Conservation (phyloP, 106 monocot species). For the Acanthochlamys bracteata region DNA sequence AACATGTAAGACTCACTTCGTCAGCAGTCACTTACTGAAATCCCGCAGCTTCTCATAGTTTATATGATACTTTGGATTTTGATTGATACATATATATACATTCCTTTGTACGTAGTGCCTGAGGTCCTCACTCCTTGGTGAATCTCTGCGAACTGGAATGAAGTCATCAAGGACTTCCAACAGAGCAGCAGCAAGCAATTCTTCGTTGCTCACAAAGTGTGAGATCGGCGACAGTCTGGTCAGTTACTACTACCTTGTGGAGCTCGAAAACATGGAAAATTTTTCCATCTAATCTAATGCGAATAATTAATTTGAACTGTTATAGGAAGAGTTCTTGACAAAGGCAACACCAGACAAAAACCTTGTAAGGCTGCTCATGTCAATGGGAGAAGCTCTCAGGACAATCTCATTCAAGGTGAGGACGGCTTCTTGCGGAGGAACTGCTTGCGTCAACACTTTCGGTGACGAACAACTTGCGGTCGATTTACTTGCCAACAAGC, state of each 20-base stretch:
- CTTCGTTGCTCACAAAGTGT: constrained; percentile 53
- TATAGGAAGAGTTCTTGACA: constrained; percentile 86
- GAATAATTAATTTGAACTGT: too few relatives aligned
- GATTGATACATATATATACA: neutral
- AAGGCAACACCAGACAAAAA: constrained; percentile 92
- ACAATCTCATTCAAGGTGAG: constrained; percentile 95
- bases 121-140: constrained; percentile 56
- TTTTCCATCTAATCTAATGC: too few relatives aligned
- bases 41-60: neutral
- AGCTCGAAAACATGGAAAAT: too few relatives aligned
- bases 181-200: constrained; percentile 4
- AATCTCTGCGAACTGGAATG: constrained; percentile 35
- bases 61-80: neutral
- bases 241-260: neutral
- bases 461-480: constrained; percentile 97
- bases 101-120: constrained; percentile 16
- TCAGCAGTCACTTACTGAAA: neutral
- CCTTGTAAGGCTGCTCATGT: constrained; percentile 74
- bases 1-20: neutral
- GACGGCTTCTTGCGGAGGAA: constrained; percentile 87
- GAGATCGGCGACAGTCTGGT: constrained; percentile 77
- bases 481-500: constrained; percentile 87
- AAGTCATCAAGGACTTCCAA: constrained; percentile 6
- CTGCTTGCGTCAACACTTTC: constrained; percentile 90
- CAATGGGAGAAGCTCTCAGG: constrained; percentile 91